A percentile compares a stretch with the other conserved stretches of the same genome.
Conservation (phyloP, 129 eudicot genomes). For the Pulicaria dysenterica region DNA sequence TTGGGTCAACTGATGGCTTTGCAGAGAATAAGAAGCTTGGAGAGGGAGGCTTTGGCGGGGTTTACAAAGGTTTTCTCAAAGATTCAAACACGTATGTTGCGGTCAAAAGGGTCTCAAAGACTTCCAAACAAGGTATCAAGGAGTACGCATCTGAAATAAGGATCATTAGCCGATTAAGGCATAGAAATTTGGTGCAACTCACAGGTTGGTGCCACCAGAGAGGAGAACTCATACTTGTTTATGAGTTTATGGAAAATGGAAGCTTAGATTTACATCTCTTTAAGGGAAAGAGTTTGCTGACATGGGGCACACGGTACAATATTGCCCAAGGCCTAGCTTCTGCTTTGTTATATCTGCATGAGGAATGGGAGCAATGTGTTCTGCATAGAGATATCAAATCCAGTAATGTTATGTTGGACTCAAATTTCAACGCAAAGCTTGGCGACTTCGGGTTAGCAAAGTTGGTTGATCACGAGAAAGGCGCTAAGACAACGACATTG, state of each 20-base stretch:
- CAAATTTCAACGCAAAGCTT: slow-evolving; percentile 19
- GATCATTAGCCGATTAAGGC: slow-evolving; percentile 38
- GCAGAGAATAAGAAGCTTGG: slow-evolving; percentile 23
- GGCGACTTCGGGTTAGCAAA: slow-evolving; percentile 25
- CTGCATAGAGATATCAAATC: slow-evolving; percentile 24
- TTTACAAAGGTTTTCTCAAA: background rate
- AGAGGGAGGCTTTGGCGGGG: slow-evolving; percentile 18
- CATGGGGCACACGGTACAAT: slow-evolving; percentile 34
- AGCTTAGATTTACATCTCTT: slow-evolving; percentile 44
- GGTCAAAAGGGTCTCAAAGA: slow-evolving; percentile 4
- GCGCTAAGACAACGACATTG: background rate
- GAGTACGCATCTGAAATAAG: slow-evolving; percentile 41
- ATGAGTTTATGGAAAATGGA: slow-evolving; percentile 37
- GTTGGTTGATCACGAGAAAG: slow-evolving; percentile 20
- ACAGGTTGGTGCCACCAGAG: slow-evolving; percentile 38
- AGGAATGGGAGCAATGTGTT: slow-evolving; percentile 30
- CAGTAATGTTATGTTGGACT: slow-evolving; percentile 21
- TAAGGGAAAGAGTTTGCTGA: slow-evolving; percentile 17
- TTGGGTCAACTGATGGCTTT: background rate
- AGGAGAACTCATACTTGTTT: slow-evolving; percentile 38
- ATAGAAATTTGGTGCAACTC: slow-evolving; percentile 39
- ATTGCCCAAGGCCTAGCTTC: slow-evolving; percentile 15
- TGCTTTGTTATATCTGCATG: slow-evolving; percentile 18
- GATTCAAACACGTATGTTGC: background rate
- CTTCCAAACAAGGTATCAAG: slow-evolving; percentile 35